Conservation (phyloP, 441 rosid species). For the Euphorbia corollata region DNA sequence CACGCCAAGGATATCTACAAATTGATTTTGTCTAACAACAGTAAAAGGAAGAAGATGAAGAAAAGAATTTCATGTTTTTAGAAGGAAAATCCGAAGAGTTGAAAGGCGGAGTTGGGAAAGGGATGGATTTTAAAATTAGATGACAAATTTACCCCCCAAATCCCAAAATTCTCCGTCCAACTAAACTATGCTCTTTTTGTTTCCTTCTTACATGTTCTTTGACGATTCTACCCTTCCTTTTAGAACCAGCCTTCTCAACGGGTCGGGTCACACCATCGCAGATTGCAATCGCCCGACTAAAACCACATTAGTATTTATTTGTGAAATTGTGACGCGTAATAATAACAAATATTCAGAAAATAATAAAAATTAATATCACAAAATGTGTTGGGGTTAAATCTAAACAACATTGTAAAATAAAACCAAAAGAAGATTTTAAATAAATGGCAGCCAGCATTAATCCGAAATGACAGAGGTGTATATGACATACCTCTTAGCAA, state of each 20-base stretch:
- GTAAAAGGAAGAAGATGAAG: background rate
- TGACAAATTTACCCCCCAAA: background rate
- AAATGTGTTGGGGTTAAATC: too few species aligned
- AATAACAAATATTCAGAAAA: too few species aligned
- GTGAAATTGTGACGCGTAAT: too few species aligned
- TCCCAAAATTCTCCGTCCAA: background rate
- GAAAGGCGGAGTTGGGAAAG: background rate
- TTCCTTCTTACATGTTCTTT: background rate
- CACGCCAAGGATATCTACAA: background rate
- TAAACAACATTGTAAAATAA: too few species aligned
- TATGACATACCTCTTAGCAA: too few species aligned
- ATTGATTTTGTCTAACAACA: background rate
- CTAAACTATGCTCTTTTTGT: background rate
- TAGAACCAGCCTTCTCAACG: background rate
- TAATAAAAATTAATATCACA: too few species aligned
- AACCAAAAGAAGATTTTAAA: too few species aligned
- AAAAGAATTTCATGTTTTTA: background rate
- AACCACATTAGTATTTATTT: too few species aligned
- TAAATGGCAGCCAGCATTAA: too few species aligned
- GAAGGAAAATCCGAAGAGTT: background rate
- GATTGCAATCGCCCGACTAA: too few species aligned
- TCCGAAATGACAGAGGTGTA: too few species aligned
- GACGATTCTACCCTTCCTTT: slow-evolving; percentile 1
- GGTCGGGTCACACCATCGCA: too few species aligned
- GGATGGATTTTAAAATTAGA: background rate